Percentiles rank a stretch among this genome's conserved stretches.
phyloP scores from a whole-genome alignment of 257 asterid species.

The Handroanthus guayacan region DNA sequence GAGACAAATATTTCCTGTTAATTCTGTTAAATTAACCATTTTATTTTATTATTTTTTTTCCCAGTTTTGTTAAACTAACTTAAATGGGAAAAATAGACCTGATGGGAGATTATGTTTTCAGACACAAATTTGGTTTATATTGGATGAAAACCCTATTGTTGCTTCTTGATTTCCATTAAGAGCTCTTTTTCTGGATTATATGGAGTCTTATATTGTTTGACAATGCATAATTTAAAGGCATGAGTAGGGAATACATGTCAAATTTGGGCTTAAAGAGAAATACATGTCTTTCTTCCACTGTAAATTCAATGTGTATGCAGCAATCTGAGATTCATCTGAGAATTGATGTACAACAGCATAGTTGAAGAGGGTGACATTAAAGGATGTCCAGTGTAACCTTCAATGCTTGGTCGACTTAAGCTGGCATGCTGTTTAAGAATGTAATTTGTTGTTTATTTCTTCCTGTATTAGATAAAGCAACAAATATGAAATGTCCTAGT shows the following conservation, averaged over 20 bases:
- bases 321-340: not conserved
- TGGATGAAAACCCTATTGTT: conserved; percentile 9
- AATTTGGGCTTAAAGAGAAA: not conserved
- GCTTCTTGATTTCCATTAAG: conserved; percentile 13
- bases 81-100: not conserved
- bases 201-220: conserved; percentile 19
- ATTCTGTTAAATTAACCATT: not conserved
- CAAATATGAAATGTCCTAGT: not conserved
- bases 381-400: not conserved
- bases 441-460: not conserved
- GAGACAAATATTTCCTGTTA: not conserved
- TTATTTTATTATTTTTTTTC: not conserved
- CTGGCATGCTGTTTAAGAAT: not conserved
- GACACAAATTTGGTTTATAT: not conserved
- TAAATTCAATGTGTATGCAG: not conserved
- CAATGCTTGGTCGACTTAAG: conserved; percentile 1
- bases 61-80: not conserved
- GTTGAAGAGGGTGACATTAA: conserved; percentile 1
- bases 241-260: conserved; percentile 13
- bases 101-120: not conserved
- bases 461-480: conserved; percentile 10
- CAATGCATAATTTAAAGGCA: not conserved
- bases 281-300: not conserved
- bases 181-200: not conserved
- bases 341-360: conserved; percentile 1